Evolutionary conservation across 2,329 filamentous ascomycete genomes (phyloP).

Genomic region (Neofusicoccum laricinum): DNA sequence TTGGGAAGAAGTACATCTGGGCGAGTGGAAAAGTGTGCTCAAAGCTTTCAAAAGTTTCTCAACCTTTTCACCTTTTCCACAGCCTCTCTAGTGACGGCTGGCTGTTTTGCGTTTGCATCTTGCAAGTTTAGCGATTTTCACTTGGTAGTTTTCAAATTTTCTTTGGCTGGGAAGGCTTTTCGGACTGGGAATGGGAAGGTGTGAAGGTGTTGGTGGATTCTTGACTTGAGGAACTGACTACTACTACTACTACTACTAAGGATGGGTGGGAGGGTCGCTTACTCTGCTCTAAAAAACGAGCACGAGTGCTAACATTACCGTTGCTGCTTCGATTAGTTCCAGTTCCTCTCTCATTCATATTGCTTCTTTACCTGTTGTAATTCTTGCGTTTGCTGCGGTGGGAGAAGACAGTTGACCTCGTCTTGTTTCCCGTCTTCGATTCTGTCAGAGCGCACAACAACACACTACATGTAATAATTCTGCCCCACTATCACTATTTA

Average conservation of each 20-base stretch:
- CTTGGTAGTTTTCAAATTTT: not conserved
- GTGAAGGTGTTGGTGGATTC: constrained; percentile 12
- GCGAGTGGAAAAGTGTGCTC: constrained; percentile 8
- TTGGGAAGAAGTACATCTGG: constrained; percentile 11
- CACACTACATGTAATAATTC: constrained; percentile 6
- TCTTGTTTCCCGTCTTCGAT: constrained; percentile 6
- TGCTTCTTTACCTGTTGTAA: constrained; percentile 41
- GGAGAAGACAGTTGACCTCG: constrained; percentile 4
- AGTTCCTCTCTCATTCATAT: constrained; percentile 18
- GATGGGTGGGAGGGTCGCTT: constrained; percentile 13
- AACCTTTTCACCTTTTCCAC: constrained; percentile 6
- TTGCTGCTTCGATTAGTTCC: not conserved
- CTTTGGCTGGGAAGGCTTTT: constrained; percentile 3
- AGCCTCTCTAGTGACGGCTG: constrained; percentile 2
- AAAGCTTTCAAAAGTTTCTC: not conserved
- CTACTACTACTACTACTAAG: not conserved
- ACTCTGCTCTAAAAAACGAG: constrained; percentile 7
- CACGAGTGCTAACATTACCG: constrained; percentile 3
- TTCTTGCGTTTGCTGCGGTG: constrained; percentile 17
- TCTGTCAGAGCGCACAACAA: constrained; percentile 1
- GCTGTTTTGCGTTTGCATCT: constrained; percentile 10
- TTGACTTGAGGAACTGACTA: constrained; percentile 9
- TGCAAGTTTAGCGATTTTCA: constrained; percentile 9
- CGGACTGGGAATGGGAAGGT: not conserved
- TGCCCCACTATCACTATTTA: not conserved